These are phyloP conservation scores for Iris pallida DNA, from an alignment of 116 monocot genomes.

Conservation along the genomic window DNA sequence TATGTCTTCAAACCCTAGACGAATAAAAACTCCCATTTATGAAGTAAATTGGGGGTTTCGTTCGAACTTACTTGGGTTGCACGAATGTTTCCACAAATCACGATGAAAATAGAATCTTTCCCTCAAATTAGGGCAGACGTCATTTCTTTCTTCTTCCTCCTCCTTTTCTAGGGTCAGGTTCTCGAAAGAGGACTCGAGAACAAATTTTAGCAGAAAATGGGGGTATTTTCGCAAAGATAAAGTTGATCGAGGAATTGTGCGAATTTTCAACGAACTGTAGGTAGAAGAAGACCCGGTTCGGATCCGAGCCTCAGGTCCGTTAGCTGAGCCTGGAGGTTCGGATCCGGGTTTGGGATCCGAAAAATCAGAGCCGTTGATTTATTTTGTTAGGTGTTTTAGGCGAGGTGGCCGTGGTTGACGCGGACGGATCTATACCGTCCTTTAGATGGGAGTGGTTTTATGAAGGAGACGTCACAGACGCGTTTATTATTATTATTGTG, in stretches of 20 bases:
- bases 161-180: constrained; percentile 6
- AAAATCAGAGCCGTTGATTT: no score
- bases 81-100: constrained; percentile 1
- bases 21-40: background rate
- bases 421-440: no score
- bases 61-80: constrained; percentile 2
- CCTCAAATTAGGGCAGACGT: background rate
- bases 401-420: no score
- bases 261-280: constrained; percentile 21
- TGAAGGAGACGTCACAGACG: no score
- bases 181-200: background rate
- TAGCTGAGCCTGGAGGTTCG: constrained; percentile 5
- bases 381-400: no score
- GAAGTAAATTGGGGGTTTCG: constrained; percentile 1
- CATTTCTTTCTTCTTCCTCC: constrained; percentile 3
- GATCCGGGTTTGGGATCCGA: background rate
- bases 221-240: constrained; percentile 8
- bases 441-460: no score
- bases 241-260: constrained; percentile 17
- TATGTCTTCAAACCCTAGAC: background rate
- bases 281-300: constrained; percentile 12
- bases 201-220: constrained; percentile 3
- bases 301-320: background rate
- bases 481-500: no score
- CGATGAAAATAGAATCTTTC: background rate